These are phyloP conservation scores for Penstemon eatonii DNA, from an alignment of 257 asterid species.

Conservation along the genomic window DNA sequence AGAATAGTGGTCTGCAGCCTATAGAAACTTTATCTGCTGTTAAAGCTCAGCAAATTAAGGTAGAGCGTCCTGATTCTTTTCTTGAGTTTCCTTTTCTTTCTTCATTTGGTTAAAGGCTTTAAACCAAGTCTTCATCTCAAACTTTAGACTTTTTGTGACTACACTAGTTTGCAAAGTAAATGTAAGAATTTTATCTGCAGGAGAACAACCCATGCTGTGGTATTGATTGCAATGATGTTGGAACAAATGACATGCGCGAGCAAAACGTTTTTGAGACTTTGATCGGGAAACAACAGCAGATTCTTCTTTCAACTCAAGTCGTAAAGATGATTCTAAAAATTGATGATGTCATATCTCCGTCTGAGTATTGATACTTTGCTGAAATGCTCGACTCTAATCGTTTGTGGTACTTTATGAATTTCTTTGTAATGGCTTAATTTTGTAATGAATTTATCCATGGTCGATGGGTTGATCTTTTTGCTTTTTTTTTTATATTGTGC, in stretches of 20 bases:
- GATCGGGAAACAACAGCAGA: conserved; percentile 88
- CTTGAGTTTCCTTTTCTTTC: background rate
- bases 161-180: background rate
- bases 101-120: background rate
- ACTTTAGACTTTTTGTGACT: background rate
- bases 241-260: conserved; percentile 85
- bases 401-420: background rate
- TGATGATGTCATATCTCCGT: conserved; percentile 77
- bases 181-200: conserved; percentile 33
- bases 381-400: background rate
- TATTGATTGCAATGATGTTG: conserved; percentile 81
- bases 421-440: background rate
- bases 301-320: conserved; percentile 80
- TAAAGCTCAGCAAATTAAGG: conserved; percentile 93
- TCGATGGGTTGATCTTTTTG: background rate
- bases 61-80: conserved; percentile 5
- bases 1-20: conserved; percentile 92
- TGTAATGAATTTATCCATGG: background rate
- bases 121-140: background rate
- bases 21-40: conserved; percentile 92
- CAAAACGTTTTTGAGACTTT: conserved; percentile 81
- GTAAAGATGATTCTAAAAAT: conserved; percentile 90
- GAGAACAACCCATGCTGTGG: conserved; percentile 72
- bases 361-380: conserved; percentile 47
- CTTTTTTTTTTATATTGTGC: background rate